Evolutionary conservation across 2,329 filamentous ascomycete species (phyloP).

Genomic region (Cordyceps javanica): DNA sequence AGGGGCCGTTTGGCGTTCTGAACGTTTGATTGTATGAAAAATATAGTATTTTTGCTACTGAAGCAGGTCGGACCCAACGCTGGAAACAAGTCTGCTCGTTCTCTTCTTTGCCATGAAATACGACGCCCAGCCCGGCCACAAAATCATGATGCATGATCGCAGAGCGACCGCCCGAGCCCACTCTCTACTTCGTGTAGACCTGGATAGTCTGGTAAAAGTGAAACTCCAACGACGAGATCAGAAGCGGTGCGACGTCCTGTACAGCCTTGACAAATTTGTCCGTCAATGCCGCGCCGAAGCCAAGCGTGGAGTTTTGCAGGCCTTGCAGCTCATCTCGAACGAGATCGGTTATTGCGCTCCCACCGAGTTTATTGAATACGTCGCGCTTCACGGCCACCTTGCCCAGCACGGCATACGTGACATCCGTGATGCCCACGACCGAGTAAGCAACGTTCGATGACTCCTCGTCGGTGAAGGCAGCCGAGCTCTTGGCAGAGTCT

Average conservation of each 20-base stretch:
- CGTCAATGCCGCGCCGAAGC: not conserved
- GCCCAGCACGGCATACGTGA: not conserved
- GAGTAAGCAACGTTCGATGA: conserved; percentile 2
- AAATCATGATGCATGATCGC: not conserved
- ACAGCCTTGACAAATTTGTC: not conserved
- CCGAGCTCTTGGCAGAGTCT: not conserved
- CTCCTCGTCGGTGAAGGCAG: not conserved
- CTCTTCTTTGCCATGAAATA: too few species aligned
- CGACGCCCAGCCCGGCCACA: too few species aligned
- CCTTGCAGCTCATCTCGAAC: not conserved
- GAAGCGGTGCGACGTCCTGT: not conserved
- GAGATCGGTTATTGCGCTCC: not conserved
- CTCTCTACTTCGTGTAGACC: not conserved
- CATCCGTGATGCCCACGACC: not conserved
- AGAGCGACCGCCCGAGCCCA: not conserved
- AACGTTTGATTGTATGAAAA: too few species aligned
- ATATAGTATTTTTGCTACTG: too few species aligned
- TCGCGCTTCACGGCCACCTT: not conserved
- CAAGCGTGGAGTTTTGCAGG: not conserved
- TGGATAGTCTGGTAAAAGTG: not conserved
- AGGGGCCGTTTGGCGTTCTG: too few species aligned
- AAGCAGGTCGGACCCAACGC: too few species aligned
- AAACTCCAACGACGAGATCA: not conserved
- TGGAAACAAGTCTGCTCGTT: too few species aligned
- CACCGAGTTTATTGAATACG: not conserved